Base-by-base conservation (phyloP, 306 rosid species). In the Clitoria ternatea region DNA sequence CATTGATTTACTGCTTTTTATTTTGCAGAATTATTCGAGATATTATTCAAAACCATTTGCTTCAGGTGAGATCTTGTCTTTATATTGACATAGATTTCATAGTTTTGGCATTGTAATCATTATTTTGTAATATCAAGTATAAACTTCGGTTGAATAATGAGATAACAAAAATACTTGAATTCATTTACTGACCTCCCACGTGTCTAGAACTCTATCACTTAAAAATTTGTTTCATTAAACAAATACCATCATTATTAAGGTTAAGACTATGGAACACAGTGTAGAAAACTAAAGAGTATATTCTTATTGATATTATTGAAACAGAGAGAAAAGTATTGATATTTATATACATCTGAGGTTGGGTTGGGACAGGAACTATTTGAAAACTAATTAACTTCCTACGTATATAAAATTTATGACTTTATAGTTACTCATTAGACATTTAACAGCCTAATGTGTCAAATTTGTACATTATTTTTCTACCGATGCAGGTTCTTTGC, bases 11-110 rank as follows among this genome's bases (percentile, higher is more conserved):
- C 35, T 43, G 52, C 1, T 50, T 32, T 59, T 74, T 50, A 39
- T 77, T 60, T 64, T 63, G 73, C 87, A 91, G 96, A 72, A 91
- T 91, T 54, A 88, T 91, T 68, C 92, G 97, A 4, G 96, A 91
- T 80, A 91, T 91, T 56, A 87, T 91, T 78, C 92, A 91, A 80
- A 91, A 91, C 75, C 97, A 91, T 80, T 87, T 91, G 47, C 72
- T 91, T 54, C 97, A 91, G 96, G 97, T 88, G 69, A 81, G 69
- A 27, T 73, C 53, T 80, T 73, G 68, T n/a, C 61, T 61, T 45
- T 10, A 23, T 50, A 53, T 24, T 45, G 30, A 29, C 47, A 39
- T 74, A 40, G 7, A n/a, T 70, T 47, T 55, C 35, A 66, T 24
- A 27, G n/a, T 36, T 15, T 32, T 19, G 35, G 44, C 18, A 24